Evolutionary conservation across 805 yeast genomes (phyloP).

Genomic region (Saccharomycopsis sp.): DNA sequence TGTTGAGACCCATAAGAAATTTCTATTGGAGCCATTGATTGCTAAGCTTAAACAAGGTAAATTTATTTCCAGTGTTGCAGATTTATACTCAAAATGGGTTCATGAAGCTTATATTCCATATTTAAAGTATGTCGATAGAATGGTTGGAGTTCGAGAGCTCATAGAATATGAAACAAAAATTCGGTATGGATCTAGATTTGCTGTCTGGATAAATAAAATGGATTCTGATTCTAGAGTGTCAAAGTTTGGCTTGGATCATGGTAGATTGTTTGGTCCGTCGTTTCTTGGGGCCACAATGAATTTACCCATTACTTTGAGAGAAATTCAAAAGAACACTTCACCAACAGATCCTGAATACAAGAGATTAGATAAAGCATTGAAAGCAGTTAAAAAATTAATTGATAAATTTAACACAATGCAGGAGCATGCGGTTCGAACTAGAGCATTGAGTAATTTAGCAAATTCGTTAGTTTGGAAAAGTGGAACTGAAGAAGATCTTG

Average conservation of each 20-base stretch:
- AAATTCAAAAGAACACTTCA: slow-evolving; percentile 46
- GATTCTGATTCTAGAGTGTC: slow-evolving; percentile 42
- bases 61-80: slow-evolving; percentile 56
- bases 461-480: slow-evolving; percentile 48
- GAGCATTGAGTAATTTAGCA: slow-evolving; percentile 47
- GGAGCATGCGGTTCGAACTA: slow-evolving; percentile 51
- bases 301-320: slow-evolving; percentile 54
- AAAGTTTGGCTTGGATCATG: slow-evolving; percentile 39
- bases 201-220: slow-evolving; percentile 49
- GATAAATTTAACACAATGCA: slow-evolving; percentile 54
- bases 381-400: slow-evolving; percentile 48
- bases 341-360: slow-evolving; percentile 45
- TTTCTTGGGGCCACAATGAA: slow-evolving; percentile 49
- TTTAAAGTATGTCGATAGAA: slow-evolving; percentile 49
- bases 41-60: slow-evolving; percentile 58
- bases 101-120: slow-evolving; percentile 47
- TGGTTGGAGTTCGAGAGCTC: slow-evolving; percentile 54
- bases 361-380: slow-evolving; percentile 45
- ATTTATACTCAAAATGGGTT: slow-evolving; percentile 60
- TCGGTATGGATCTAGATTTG: slow-evolving; percentile 36
- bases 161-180: slow-evolving; percentile 39
- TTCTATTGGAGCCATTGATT: slow-evolving; percentile 51
- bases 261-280: slow-evolving; percentile 49
- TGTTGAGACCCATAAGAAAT: slow-evolving; percentile 46
- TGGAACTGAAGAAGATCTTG: slow-evolving; percentile 41